Evolutionary conservation across 257 asterid species (phyloP).

Genomic region (Nicotiana undulata): DNA sequence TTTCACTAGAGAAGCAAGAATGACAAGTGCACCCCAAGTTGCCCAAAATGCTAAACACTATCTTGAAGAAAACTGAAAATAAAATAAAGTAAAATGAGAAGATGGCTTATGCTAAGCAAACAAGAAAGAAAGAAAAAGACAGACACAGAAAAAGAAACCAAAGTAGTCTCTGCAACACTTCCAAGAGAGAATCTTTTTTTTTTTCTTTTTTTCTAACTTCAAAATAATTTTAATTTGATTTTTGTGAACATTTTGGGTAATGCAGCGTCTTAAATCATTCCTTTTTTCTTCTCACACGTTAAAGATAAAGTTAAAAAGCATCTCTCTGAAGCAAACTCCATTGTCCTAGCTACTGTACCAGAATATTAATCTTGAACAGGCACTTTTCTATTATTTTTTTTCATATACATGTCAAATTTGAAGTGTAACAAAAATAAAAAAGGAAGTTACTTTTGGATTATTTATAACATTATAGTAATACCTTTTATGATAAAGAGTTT

Average conservation of each 20-base stretch:
- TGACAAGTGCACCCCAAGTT: background rate
- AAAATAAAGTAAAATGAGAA: slow-evolving; percentile 31
- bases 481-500: background rate
- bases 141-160: slow-evolving; percentile 24
- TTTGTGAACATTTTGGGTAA: background rate
- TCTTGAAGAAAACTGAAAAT: slow-evolving; percentile 7
- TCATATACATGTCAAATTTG: background rate
- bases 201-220: slow-evolving; percentile 16
- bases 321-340: slow-evolving; percentile 22
- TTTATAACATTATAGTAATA: background rate
- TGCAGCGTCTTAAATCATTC: slow-evolving; percentile 7
- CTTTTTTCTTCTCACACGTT: slow-evolving; percentile 26
- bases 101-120: slow-evolving; percentile 21
- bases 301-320: slow-evolving; percentile 61
- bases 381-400: background rate
- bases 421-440: background rate
- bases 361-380: background rate
- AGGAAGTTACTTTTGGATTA: background rate
- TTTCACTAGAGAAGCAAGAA: background rate
- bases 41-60: slow-evolving; percentile 11
- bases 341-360: background rate
- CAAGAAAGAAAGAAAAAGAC: slow-evolving; percentile 14
- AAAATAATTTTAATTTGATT: slow-evolving; percentile 14
- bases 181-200: slow-evolving; percentile 34
- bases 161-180: slow-evolving; percentile 36